Base-by-base conservation (phyloP, 257 asterid species). In the Agastache rugosa region DNA sequence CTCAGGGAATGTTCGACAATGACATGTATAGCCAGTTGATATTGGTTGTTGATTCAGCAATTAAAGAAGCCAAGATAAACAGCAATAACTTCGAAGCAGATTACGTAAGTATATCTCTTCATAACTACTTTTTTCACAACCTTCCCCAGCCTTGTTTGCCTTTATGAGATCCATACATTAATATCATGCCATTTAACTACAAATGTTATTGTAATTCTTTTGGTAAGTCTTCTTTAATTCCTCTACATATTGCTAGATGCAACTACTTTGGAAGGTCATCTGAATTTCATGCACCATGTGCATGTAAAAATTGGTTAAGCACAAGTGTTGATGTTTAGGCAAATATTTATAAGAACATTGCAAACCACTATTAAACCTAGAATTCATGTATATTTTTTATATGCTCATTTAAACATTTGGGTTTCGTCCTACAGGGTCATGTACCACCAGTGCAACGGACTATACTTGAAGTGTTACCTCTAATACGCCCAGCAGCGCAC, bases 391-490 rank as follows among this genome's bases (percentile, higher is more conserved):
- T 61, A 16, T 14, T 71, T 22, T 39, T 77, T 20, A n/a, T 59
- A 50, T 34, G 60, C 80, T 68, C 19, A 19, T 27, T 50, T 11
- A 72, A 76, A 72, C 41, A 37, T 73, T 50, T 69, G 45, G 44
- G 31, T 80, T 66, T 76, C 64, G 34, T 67, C 63, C 82, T 72
- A 75, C 69, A 94, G 99, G 97, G 96, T 78, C 95, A 93, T 81
- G 82, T 91, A 64, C 87, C 95, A 73, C 98, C 91, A 11, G 87
- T 87, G 76, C 97, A 86, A 73, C 97, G 99, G 82, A 82, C 90
- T 64, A 79, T 87, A 73, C 89, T 94, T 71, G 99, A 92, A 79
- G 83, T 94, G 68, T 77, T 94, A 70, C 96, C 96, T 14, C 77
- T 81, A 77, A 48, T 94, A 73, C 78, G 88, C 71, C 99, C 99